These are phyloP conservation scores for Astrothelium subdiscretum DNA, from an alignment of 495 filamentous ascomycete species.

Conservation along the genomic window DNA sequence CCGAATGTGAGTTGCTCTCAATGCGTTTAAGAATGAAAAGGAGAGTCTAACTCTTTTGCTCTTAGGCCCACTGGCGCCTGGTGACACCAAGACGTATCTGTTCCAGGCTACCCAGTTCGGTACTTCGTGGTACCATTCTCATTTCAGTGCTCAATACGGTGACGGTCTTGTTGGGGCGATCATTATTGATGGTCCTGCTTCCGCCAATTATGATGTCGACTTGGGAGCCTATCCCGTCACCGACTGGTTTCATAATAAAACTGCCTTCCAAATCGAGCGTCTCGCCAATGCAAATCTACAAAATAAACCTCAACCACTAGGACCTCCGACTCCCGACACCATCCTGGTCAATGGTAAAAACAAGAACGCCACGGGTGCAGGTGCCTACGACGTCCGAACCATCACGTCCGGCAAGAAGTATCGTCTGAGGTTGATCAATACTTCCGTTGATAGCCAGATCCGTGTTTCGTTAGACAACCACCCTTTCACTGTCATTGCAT, in stretches of 20 bases:
- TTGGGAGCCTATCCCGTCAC: conserved; percentile 21
- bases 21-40: no score
- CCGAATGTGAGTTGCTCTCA: conserved; percentile 23
- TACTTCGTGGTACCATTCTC: conserved; percentile 29
- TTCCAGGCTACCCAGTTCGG: conserved; percentile 30
- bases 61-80: conserved; percentile 26
- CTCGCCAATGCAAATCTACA: conserved; percentile 10
- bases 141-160: conserved; percentile 26
- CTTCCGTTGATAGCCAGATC: conserved; percentile 23
- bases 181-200: conserved; percentile 29
- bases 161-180: conserved; percentile 27
- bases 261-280: conserved; percentile 15
- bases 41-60: no score
- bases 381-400: conserved; percentile 19
- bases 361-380: conserved; percentile 19
- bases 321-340: conserved; percentile 23
- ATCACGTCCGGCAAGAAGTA: conserved; percentile 27
- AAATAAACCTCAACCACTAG: background rate
- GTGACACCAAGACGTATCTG: conserved; percentile 23
- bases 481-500: conserved; percentile 23
- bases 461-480: conserved; percentile 27
- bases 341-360: conserved; percentile 29
- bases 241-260: conserved; percentile 23
- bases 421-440: conserved; percentile 28
- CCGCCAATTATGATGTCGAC: conserved; percentile 29